These are phyloP conservation scores for Aureobasidium sp. DNA, from an alignment of 2,329 filamentous ascomycete genomes.

Conservation along the genomic window DNA sequence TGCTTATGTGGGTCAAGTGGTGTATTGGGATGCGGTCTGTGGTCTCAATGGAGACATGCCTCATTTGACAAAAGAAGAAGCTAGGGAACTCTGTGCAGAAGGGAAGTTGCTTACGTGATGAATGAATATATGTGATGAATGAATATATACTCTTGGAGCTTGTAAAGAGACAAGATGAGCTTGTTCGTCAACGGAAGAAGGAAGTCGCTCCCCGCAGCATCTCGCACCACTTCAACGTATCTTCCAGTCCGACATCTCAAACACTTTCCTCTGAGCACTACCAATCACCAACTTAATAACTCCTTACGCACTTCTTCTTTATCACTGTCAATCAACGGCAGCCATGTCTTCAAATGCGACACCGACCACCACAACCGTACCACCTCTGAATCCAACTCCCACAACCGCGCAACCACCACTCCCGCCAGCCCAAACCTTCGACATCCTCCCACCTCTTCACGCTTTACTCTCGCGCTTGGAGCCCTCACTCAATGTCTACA, in stretches of 20 bases:
- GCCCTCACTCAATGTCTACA: conserved; percentile 14
- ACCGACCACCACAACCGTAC: conserved; percentile 19
- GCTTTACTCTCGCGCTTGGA: conserved; percentile 65
- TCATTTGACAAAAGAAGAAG: background rate
- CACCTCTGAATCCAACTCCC: conserved; percentile 17
- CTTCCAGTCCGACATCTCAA: background rate
- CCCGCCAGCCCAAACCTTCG: conserved; percentile 74
- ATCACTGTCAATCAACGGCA: background rate
- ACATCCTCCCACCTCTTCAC: conserved; percentile 75
- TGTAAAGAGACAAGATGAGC: too few relatives aligned
- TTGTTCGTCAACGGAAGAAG: too few relatives aligned
- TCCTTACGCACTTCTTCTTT: background rate
- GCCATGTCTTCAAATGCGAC: conserved; percentile 12
- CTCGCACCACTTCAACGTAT: background rate
- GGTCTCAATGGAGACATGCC: background rate
- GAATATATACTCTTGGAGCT: too few relatives aligned
- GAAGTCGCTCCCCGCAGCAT: background rate
- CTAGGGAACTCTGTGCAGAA: background rate
- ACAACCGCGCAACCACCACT: conserved; percentile 50
- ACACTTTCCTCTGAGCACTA: background rate
- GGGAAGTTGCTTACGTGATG: background rate
- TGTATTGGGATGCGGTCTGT: background rate
- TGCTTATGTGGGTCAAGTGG: background rate
- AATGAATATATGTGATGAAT: background rate
- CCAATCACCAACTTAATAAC: background rate